Percentiles rank a stretch among this genome's conserved stretches.
These are phyloP conservation scores for Mycena kentingensis DNA, from an alignment of 768 basidiomycete species.

Conservation along the genomic window DNA sequence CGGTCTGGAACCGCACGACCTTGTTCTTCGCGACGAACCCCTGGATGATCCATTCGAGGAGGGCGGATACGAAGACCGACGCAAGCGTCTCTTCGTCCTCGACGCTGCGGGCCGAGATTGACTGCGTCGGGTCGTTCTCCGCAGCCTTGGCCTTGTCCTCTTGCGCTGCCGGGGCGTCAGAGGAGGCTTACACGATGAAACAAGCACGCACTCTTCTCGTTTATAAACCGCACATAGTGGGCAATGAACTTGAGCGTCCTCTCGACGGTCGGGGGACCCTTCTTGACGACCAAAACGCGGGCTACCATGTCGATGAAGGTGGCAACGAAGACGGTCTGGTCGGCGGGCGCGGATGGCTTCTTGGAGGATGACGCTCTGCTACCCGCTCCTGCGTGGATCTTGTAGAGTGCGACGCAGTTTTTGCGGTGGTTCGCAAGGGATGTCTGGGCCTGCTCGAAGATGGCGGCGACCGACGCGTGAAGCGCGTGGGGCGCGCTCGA, in stretches of 20 bases:
- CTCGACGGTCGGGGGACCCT: slow-evolving; percentile 81
- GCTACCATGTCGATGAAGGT: slow-evolving; percentile 73
- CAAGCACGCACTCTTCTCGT: slow-evolving; percentile 70
- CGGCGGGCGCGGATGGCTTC: slow-evolving; percentile 52
- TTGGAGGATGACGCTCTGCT: slow-evolving; percentile 54
- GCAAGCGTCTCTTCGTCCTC: slow-evolving; percentile 69
- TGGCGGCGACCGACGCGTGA: slow-evolving; percentile 37
- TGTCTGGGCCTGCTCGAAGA: slow-evolving; percentile 80
- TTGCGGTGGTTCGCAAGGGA: slow-evolving; percentile 90
- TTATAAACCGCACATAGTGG: slow-evolving; percentile 78
- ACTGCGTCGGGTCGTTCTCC: slow-evolving; percentile 46
- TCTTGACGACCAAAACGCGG: slow-evolving; percentile 79
- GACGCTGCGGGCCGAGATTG: slow-evolving; percentile 32
- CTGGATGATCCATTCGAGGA: slow-evolving; percentile 73
- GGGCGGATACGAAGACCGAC: slow-evolving; percentile 65
- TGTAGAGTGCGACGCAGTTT: slow-evolving; percentile 85
- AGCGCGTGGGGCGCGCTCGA: slow-evolving; percentile 29
- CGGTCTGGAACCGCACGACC: slow-evolving; percentile 75
- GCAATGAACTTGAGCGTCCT: slow-evolving; percentile 84
- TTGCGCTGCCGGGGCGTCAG: slow-evolving; percentile 22
- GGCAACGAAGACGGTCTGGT: slow-evolving; percentile 80
- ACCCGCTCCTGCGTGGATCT: slow-evolving; percentile 56
- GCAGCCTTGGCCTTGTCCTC: slow-evolving; percentile 36
- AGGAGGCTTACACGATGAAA: slow-evolving; percentile 18
- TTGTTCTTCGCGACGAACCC: slow-evolving; percentile 94